Conservation (phyloP, 495 filamentous ascomycete genomes). For the Podospora sp. region DNA sequence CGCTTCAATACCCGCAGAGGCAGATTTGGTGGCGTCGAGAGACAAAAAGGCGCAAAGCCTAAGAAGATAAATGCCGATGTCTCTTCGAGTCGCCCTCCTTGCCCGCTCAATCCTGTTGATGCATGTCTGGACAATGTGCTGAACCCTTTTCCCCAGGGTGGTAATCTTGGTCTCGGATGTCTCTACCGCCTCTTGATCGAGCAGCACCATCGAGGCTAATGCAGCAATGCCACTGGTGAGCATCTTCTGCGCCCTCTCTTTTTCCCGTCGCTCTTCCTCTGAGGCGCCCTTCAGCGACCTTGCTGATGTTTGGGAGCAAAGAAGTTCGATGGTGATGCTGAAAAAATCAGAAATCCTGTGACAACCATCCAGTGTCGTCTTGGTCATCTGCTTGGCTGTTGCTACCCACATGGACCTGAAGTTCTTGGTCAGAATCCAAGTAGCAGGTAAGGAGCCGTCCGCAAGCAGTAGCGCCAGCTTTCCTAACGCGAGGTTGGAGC, state of each 20-base stretch:
- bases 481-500: constrained; percentile 36
- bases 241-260: constrained; percentile 22
- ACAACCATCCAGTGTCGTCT: constrained; percentile 29
- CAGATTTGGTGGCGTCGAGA: constrained; percentile 2
- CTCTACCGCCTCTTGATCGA: constrained; percentile 22
- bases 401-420: constrained; percentile 44
- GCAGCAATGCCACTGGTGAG: constrained; percentile 24
- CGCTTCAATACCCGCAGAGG: constrained; percentile 12
- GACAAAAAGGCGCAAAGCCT: constrained; percentile 33
- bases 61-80: constrained; percentile 34
- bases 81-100: constrained; percentile 1
- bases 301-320: constrained; percentile 33
- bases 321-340: constrained; percentile 34
- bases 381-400: constrained; percentile 35
- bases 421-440: constrained; percentile 45
- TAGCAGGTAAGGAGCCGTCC: constrained; percentile 15
- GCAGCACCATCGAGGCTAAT: constrained; percentile 28
- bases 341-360: constrained; percentile 43
- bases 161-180: constrained; percentile 2
- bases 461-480: constrained; percentile 41
- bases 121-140: constrained; percentile 25
- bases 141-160: constrained; percentile 24
- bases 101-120: constrained; percentile 17
- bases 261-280: constrained; percentile 20
- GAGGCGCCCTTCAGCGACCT: not conserved